Conservation (phyloP, 108 stramenopile genomes). For the Conticribra guillardii region DNA sequence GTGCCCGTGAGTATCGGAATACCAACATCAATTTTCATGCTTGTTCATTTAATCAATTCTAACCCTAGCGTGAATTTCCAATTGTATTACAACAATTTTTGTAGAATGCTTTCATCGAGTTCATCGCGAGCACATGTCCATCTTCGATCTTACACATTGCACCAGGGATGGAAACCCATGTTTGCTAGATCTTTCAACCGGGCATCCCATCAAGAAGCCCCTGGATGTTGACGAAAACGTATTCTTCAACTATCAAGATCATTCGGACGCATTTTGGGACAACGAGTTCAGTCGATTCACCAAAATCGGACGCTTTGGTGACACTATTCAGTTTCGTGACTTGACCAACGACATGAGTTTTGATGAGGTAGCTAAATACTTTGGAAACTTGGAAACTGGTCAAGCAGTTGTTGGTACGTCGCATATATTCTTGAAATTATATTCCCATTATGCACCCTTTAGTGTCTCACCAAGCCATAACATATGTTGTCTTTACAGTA, state of each 20-base stretch:
- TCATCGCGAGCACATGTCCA: conserved; percentile 48
- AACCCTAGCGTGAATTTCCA: too few species aligned
- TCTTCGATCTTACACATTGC: conserved; percentile 48
- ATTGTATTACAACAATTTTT: not conserved
- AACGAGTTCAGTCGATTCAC: conserved; percentile 10
- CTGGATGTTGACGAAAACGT: conserved; percentile 26
- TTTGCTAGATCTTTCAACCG: conserved; percentile 31
- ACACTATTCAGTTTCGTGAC: conserved; percentile 13
- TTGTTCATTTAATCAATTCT: too few species aligned
- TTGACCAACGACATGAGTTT: conserved; percentile 21
- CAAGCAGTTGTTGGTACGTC: not conserved
- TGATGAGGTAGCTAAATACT: conserved; percentile 9
- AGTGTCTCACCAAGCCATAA: not conserved
- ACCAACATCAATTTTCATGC: too few species aligned
- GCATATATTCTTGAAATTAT: not conserved
- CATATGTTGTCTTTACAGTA: conserved; percentile 7
- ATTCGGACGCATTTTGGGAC: conserved; percentile 38
- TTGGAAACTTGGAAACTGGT: conserved; percentile 6
- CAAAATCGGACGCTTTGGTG: conserved; percentile 32
- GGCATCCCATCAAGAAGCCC: conserved; percentile 47
- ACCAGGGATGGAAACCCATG: conserved; percentile 35
- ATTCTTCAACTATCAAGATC: conserved; percentile 21
- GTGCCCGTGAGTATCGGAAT: too few species aligned
- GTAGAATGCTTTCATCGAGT: conserved; percentile 32
- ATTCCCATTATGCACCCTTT: not conserved